Base-by-base conservation (phyloP, 2,329 filamentous ascomycete genomes). In the Trichoderma semiorbis region DNA sequence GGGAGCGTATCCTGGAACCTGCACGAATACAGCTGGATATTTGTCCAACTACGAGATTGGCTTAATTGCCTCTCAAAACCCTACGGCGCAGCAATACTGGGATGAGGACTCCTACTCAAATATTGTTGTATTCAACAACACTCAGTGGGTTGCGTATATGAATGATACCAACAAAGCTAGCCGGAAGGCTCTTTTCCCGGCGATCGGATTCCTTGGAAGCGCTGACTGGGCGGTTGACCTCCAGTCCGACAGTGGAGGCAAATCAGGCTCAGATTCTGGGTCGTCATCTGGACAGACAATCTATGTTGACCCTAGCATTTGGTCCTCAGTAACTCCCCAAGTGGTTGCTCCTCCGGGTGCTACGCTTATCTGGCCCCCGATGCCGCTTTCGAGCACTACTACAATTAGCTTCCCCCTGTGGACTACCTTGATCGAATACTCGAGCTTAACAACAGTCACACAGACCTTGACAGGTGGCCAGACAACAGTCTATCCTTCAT, bases 201-300 rank as follows among this genome's bases (percentile, higher is more conserved):
- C 72, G 0, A 61, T 77, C n/a, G 78, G 78, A 50, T 79, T 80
- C 71, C 77, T 72, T 10, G 79, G 79, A 47, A 77, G 75, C 3
- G 73, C 76, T 7, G 78, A 80, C 58, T 80, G 78, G 79, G 79
- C 79, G 7, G 65, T 79, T 34, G 79, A 80, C 6, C 18, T 65
- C 0, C 24, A 32, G 2, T 34, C 57, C 4, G 57, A 34, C 32
- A 34, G 57, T 0, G 57, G 30, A 7, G 5, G n/a, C 7, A 1
- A 14, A 5, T 34, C 32, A 34, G 32, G 32, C 1, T 24, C 57
- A 4, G 10, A 58, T 1, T 36, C 57, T 34, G 32, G 32, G 3
- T 32, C 28, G 0, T 61, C 58, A 16, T 36, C 30, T 16, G 32
- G 11, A 36, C 5, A 39, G 12, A 36, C 30, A 2, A 36, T 66